These are phyloP conservation scores for Linnemannia elongata DNA, from an alignment of 192 early-diverging fungal genomes.

Conservation along the genomic window DNA sequence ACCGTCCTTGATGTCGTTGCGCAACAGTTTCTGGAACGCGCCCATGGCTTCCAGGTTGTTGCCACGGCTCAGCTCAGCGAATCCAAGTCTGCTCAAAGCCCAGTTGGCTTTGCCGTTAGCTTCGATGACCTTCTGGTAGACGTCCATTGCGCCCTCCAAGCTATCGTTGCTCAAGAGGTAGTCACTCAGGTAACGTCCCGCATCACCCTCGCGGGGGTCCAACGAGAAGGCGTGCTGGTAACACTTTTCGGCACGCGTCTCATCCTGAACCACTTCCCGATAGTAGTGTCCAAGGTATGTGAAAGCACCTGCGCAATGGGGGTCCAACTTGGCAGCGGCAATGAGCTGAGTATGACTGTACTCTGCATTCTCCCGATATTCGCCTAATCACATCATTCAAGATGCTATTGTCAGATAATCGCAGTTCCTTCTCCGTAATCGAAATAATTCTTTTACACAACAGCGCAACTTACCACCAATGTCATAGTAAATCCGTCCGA, in stretches of 20 bases:
- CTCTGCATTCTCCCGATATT: constrained; percentile 69
- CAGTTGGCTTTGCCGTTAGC: constrained; percentile 69
- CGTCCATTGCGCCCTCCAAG: constrained; percentile 58
- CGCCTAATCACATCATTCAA: constrained; percentile 33
- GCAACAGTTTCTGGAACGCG: constrained; percentile 86
- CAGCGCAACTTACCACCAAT: constrained; percentile 68
- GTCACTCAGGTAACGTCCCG: constrained; percentile 73
- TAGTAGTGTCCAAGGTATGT: constrained; percentile 89
- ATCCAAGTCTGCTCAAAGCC: constrained; percentile 87
- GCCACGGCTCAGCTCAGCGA: constrained; percentile 70
- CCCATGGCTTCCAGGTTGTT: constrained; percentile 68
- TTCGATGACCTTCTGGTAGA: constrained; percentile 62
- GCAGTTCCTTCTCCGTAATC: neutral
- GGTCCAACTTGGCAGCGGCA: constrained; percentile 77
- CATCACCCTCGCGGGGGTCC: constrained; percentile 75
- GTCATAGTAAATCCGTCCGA: constrained; percentile 84
- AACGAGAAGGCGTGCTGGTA: constrained; percentile 84
- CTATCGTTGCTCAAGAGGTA: constrained; percentile 70
- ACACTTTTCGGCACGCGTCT: constrained; percentile 81
- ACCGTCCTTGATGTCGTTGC: constrained; percentile 74
- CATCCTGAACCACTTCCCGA: constrained; percentile 73
- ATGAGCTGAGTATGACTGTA: constrained; percentile 79
- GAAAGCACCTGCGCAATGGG: constrained; percentile 74
- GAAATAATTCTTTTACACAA: neutral
- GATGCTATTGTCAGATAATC: neutral